These are phyloP conservation scores for Aspergillus viridinutans DNA, from an alignment of 2,329 filamentous ascomycete species.

Conservation along the genomic window DNA sequence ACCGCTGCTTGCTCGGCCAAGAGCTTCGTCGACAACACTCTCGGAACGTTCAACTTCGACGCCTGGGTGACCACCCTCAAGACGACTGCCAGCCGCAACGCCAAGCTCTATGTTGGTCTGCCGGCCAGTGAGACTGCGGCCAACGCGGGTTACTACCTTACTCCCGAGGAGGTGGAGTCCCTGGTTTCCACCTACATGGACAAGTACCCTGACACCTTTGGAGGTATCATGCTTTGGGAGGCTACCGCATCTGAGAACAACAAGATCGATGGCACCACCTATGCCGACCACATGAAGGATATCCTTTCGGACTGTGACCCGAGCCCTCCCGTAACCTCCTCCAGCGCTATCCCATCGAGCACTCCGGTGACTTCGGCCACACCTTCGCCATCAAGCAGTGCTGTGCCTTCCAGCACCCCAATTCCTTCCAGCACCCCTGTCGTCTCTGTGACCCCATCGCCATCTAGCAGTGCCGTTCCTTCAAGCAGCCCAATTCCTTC, in stretches of 20 bases:
- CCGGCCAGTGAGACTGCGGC: slow-evolving; percentile 32
- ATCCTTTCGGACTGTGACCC: slow-evolving; percentile 31
- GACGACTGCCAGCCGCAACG: slow-evolving; percentile 35
- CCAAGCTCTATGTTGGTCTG: slow-evolving; percentile 54
- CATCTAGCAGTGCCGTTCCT: not conserved
- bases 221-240: slow-evolving; percentile 60
- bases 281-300: slow-evolving; percentile 47
- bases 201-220: slow-evolving; percentile 44
- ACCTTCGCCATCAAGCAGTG: not conserved
- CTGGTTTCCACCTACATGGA: slow-evolving; percentile 44
- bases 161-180: slow-evolving; percentile 41
- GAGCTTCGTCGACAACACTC: slow-evolving; percentile 33
- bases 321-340: slow-evolving; percentile 15
- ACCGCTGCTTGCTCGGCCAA: slow-evolving; percentile 48
- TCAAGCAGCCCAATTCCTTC: slow-evolving; percentile 8
- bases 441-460: not conserved
- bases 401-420: not conserved
- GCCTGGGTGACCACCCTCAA: slow-evolving; percentile 43
- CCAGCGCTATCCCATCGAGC: slow-evolving; percentile 9
- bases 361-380: slow-evolving; percentile 5
- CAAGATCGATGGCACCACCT: slow-evolving; percentile 40
- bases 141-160: slow-evolving; percentile 43
- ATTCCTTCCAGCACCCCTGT: not conserved
- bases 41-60: slow-evolving; percentile 43
- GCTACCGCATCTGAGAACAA: slow-evolving; percentile 49